Base-by-base conservation (phyloP, 352 stramenopile genomes). In the Achlya hypogyna region DNA sequence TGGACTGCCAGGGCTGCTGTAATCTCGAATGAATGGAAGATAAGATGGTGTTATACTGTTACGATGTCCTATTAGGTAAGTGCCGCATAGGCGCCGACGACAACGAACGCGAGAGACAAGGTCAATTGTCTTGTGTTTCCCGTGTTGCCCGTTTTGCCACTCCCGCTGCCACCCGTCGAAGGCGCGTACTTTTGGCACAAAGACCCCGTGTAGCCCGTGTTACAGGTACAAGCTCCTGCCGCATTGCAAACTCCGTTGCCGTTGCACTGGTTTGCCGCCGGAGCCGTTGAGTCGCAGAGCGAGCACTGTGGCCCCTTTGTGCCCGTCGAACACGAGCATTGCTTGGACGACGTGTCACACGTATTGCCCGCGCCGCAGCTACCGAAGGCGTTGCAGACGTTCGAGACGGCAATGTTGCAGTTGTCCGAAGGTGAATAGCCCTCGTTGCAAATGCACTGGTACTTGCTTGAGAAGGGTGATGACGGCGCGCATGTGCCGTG, bases 401-500 rank as follows among this genome's bases (percentile, higher is more conserved):
- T 91, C 52, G 79, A 90, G 27, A 70, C 74, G 14, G 76, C 69
- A 0, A 58, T 62, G 42, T 72, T 63, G 75, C 84, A 93, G 63
- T 77, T 79, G 62, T 84, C 72, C 42, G 74, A 77, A 43, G 69
- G 65, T 52, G 82, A 76, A 70, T 84, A 93, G 34, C 84, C 84
- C 45, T 72, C 72, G 70, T 93, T 88, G 72, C 84, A 93, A 62
- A 86, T 79, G 72, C 84, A 93, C 53, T 76, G 74, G 65, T 90
- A 93, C 59, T 87, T 73, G 54, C 85, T 72, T 16, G 77, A 72
- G 40, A 89, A 89, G 35, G 73, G 43, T 23, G 66, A 72, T 43
- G 77, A 77, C 23, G 82, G 84, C 22, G 79, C 75, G 67, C 82
- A 93, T 58, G 82, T 90, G 32, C 84, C 84, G 45, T 91, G 82